phyloP scores from a whole-genome alignment of 257 asterid genomes.

The Sherardia arvensis region DNA sequence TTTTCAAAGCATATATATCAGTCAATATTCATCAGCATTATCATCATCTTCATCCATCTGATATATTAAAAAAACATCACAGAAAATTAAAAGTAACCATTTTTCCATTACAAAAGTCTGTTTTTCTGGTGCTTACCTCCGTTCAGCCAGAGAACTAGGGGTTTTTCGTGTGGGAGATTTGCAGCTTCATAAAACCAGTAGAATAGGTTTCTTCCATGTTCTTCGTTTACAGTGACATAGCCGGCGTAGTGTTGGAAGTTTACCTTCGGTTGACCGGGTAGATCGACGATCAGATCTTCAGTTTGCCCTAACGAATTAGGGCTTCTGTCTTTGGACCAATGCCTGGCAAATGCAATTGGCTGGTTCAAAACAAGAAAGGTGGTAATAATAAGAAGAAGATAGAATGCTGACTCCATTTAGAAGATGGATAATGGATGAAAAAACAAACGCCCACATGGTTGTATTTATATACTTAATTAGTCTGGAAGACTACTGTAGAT shows the following conservation, averaged over 20 bases:
- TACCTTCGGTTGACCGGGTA: slow-evolving; percentile 74
- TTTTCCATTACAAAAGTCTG: neutral
- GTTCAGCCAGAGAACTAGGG: slow-evolving; percentile 87
- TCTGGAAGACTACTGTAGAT: slow-evolving; percentile 13
- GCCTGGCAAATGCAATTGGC: slow-evolving; percentile 31
- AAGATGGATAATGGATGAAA: slow-evolving; percentile 10
- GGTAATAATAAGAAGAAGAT: slow-evolving; percentile 23
- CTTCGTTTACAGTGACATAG: slow-evolving; percentile 48
- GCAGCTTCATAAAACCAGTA: slow-evolving; percentile 87
- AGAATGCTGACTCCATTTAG: slow-evolving; percentile 31
- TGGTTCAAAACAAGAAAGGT: slow-evolving; percentile 21
- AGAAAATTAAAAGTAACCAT: neutral
- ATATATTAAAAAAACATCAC: neutral
- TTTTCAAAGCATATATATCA: neutral
- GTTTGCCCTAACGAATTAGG: slow-evolving; percentile 9
- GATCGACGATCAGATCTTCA: slow-evolving; percentile 50
- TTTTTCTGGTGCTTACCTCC: slow-evolving; percentile 52
- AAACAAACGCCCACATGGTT: slow-evolving; percentile 14
- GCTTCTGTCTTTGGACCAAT: slow-evolving; percentile 27
- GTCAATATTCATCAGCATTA: neutral
- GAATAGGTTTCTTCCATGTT: slow-evolving; percentile 63
- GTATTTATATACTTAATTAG: slow-evolving; percentile 50
- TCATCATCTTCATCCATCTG: neutral
- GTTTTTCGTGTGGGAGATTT: slow-evolving; percentile 44
- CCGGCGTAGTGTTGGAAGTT: slow-evolving; percentile 69